Base-by-base conservation (phyloP, 768 basidiomycete genomes). In the Lentinula boryana region DNA sequence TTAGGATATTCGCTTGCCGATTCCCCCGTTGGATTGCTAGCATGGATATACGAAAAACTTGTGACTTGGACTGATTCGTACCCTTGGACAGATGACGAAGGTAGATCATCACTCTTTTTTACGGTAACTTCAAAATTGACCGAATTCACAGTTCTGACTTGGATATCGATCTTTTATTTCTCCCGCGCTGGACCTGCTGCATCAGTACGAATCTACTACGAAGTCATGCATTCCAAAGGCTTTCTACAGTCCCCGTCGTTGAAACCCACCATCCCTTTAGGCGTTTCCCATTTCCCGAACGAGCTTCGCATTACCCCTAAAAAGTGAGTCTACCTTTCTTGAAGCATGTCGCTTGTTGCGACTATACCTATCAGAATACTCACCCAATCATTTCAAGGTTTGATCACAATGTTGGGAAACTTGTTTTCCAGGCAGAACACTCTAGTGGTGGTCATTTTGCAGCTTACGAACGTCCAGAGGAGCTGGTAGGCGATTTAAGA, bases 151-250 rank as follows among this genome's bases (percentile, higher is more conserved):
- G 85, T 86, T 1, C 64, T 87, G 33, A 84, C 82, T 0, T 87
- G 85, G 84, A 68, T 84, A 21, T 84, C 83, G 2, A 73, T 84
- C 10, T 84, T 81, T 65, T 80, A 76, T 74, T 85, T 86, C 69
- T 85, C 84, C 6, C 77, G 79, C 9, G 75, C 79, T 0, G 84
- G 84, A 0, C 84, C 86, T 5, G 76, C 83, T 2, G 83, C 85
- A 0, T 80, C 85, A 0, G 21, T 80, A 7, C 74, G 84, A 12
- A 85, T 85, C 18, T 87, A 87, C 68, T 86, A 80, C 65, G 87
- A 87, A 65, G 63, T 67, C 18, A 60, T 35, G 50, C 68, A 69
- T 35, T 64, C 63, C 16, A 64, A 66, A 23, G 55, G 58, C 35
- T 61, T 52, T 16, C 38, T 60, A 21, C 23, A 64, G 15, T 23